Evolutionary conservation across 2,329 filamentous ascomycete genomes (phyloP).

Genomic region (Xylariaceae sp.): DNA sequence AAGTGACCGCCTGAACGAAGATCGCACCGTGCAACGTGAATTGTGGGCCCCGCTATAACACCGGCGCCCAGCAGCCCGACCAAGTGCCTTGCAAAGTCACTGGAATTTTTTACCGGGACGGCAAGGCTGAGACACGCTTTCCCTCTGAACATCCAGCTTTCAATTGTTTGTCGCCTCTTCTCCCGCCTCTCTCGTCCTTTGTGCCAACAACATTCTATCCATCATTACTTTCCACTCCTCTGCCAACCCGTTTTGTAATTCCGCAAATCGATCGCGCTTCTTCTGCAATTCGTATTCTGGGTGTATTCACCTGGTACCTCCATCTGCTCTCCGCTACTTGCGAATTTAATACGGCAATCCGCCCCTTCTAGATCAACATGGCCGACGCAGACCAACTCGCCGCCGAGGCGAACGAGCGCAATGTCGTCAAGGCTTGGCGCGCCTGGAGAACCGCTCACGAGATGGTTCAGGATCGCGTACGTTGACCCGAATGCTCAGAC

Average conservation of each 20-base stretch:
- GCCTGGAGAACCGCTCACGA: slow-evolving; percentile 90
- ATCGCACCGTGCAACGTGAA: too few relatives aligned
- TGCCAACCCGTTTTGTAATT: too few relatives aligned
- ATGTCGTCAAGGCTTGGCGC: slow-evolving; percentile 74
- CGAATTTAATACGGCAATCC: not conserved
- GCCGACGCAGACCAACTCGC: slow-evolving; percentile 38
- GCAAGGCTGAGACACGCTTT: slow-evolving; percentile 26
- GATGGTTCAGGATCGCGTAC: slow-evolving; percentile 86
- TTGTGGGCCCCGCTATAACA: too few relatives aligned
- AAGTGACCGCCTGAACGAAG: too few relatives aligned
- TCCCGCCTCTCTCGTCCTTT: not conserved
- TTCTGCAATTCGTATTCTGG: not conserved
- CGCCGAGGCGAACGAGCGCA: slow-evolving; percentile 43
- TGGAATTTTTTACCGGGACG: slow-evolving; percentile 26
- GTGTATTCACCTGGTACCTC: not conserved
- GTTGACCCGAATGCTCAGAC: slow-evolving; percentile 30
- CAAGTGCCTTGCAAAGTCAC: slow-evolving; percentile 16
- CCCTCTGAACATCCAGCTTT: not conserved
- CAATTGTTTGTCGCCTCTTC: not conserved
- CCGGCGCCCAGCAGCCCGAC: not conserved
- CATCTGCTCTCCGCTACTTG: not conserved
- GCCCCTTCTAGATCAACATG: slow-evolving; percentile 29
- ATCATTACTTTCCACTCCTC: not conserved
- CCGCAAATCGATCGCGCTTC: not conserved
- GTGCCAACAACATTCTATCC: slow-evolving; percentile 2